phyloP scores from a whole-genome alignment of 2,329 filamentous ascomycete species.

The Aspergillus phoenicis region DNA sequence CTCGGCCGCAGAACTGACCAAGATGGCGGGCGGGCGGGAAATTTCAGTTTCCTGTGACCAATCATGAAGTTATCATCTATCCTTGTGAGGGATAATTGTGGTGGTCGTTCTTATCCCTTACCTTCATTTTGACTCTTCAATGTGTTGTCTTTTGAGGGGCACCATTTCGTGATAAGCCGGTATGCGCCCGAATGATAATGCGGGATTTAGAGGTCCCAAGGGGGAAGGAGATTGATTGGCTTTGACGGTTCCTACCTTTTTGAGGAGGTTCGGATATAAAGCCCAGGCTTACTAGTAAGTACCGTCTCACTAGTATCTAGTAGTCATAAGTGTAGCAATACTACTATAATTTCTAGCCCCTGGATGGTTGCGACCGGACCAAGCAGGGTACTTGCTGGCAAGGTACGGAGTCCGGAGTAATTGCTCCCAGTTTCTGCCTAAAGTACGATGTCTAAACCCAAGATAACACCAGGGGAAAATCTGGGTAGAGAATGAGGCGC shows the following conservation, averaged over 20 bases:
- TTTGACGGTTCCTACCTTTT: background rate
- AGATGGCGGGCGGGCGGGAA: background rate
- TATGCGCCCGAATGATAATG: background rate
- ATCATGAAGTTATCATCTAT: background rate
- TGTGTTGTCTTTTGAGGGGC: too few species aligned
- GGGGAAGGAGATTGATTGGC: background rate
- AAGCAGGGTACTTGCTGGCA: background rate
- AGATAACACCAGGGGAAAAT: background rate
- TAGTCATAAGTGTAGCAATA: too few species aligned
- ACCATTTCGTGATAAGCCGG: background rate
- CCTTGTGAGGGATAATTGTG: background rate
- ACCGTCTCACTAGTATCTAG: background rate
- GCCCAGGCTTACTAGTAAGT: background rate
- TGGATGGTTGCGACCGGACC: background rate
- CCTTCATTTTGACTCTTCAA: background rate
- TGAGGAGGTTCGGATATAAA: background rate
- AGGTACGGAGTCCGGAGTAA: background rate
- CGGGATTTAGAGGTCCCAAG: too few species aligned
- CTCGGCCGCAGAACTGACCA: constrained; percentile 3
- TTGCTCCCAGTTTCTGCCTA: background rate
- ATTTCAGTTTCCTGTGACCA: background rate
- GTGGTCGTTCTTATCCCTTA: background rate
- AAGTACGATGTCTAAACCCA: background rate
- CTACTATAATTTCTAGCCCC: too few species aligned
- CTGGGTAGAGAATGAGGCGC: background rate